Base-by-base conservation (phyloP, 1,284 basidiomycete genomes). In the Sporisorium graminicola region DNA sequence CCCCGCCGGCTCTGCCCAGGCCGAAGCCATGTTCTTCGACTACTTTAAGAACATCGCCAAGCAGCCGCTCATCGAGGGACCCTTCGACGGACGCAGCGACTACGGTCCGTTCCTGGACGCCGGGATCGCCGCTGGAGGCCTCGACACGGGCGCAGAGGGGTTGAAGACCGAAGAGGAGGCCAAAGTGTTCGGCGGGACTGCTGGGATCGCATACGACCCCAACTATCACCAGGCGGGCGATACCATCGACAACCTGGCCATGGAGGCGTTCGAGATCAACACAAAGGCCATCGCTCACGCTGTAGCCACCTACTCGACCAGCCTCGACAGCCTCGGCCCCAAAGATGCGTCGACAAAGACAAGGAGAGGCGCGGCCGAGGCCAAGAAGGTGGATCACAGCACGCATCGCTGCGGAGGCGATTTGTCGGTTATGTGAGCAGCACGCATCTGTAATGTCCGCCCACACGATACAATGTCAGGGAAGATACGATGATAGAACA, bases 51-150 rank as follows among this genome's bases (percentile, higher is more conserved):
- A 67, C 55, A 35, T 55, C 18, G 65, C 71, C 57, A 65, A 74
- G 61, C 24, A 53, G 50, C 65, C 69, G 1, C 29, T 65, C 18
- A 65, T 72, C 56, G 69, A 72, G 46, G 54, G 54, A 20, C 54
- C 58, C 1, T 74, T 74, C 31, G 57, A 60, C 24, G 65, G 71
- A 10, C 51, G 69, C 8, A 62, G 58, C 33, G 69, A 72, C 46
- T 72, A 72, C 52, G 69, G 71, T 16, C 71, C 71, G 27, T 74
- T 74, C 61, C n/a, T 74, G 24, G 71, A 74, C 37, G 71, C 65
- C 20, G 60, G 65, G 26, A 74, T 74, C 43, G 71, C 71, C 18
- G 65, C 61, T 18, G 61, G 65, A 18, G 71, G 71, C 50, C 71
- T 74, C 49, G 65, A 67, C 58, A 74, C 71, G 0, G 71, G 71